Percentiles rank a stretch among this genome's conserved stretches.
phyloP scores from a whole-genome alignment of 345 rosid species.

The Lagerstroemia speciosa region DNA sequence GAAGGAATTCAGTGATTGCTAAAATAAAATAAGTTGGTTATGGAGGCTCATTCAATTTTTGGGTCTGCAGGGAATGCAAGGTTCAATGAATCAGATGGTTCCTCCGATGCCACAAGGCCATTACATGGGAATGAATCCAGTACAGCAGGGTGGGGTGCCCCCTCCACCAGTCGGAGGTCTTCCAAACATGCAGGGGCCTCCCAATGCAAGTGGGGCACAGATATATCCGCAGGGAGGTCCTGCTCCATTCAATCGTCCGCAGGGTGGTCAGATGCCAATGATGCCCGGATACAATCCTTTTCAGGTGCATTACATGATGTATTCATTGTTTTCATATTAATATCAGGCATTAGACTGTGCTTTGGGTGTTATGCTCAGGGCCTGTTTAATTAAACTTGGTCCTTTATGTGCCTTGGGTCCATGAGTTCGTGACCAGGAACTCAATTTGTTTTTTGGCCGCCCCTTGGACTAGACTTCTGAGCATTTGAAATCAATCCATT shows the following conservation, averaged over 20 bases:
- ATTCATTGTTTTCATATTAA: neutral
- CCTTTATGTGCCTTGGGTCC: neutral
- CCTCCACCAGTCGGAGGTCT: slow-evolving; percentile 50
- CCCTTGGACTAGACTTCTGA: neutral
- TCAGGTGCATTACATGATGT: slow-evolving; percentile 39
- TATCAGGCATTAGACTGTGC: neutral
- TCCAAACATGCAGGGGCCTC: slow-evolving; percentile 72
- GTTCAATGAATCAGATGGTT: slow-evolving; percentile 66
- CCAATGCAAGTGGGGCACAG: slow-evolving; percentile 37
- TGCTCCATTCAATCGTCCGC: slow-evolving; percentile 69
- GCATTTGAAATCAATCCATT: neutral
- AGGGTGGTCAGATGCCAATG: slow-evolving; percentile 68
- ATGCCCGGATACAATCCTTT: slow-evolving; percentile 81
- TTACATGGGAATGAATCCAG: slow-evolving; percentile 70
- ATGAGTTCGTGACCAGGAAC: neutral
- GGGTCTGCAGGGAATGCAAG: slow-evolving; percentile 80
- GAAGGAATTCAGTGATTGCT: neutral
- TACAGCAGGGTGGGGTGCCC: slow-evolving; percentile 45
- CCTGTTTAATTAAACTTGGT: too few relatives aligned
- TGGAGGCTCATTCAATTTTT: neutral
- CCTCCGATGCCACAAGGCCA: slow-evolving; percentile 74
- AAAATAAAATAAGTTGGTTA: neutral
- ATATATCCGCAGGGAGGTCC: slow-evolving; percentile 75
- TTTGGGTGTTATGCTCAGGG: neutral
- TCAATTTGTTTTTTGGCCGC: neutral